Conservation (phyloP, 1,139 yeast genomes). For the Candida gigantensis region DNA sequence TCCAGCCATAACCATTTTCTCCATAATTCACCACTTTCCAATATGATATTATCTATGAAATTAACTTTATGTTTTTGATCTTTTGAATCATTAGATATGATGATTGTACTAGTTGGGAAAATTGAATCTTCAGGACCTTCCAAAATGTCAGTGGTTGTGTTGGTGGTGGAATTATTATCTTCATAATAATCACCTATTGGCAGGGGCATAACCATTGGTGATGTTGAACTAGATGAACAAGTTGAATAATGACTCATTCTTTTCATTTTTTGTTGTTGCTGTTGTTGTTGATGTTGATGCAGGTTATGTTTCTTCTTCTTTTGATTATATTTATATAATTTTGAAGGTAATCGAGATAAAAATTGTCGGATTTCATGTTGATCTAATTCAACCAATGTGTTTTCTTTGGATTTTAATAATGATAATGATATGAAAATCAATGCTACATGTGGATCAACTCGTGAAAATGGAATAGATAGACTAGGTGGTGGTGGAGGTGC, state of each 20-base stretch:
- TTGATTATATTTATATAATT: conserved; percentile 34
- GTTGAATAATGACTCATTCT: conserved; percentile 5
- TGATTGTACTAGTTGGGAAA: conserved; percentile 15
- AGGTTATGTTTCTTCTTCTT: conserved; percentile 13
- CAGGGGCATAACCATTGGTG: conserved; percentile 12
- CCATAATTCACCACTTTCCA: conserved; percentile 88
- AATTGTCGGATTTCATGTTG: conserved; percentile 86
- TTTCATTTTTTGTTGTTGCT: background rate
- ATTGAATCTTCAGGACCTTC: conserved; percentile 8
- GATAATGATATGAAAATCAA: conserved; percentile 77
- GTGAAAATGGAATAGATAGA: conserved; percentile 58
- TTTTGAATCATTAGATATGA: conserved; percentile 38
- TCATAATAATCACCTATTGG: conserved; percentile 11
- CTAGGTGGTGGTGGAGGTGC: conserved; percentile 9
- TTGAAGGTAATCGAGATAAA: conserved; percentile 56
- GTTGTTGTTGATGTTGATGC: too few relatives aligned
- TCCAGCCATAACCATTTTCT: conserved; percentile 82
- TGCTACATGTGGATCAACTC: conserved; percentile 76
- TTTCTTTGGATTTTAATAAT: conserved; percentile 76
- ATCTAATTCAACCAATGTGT: conserved; percentile 78
- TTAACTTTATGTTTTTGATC: conserved; percentile 38
- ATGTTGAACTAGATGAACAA: conserved; percentile 12
- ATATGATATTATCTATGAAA: conserved; percentile 69
- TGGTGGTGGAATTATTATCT: too few relatives aligned
- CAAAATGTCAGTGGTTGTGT: too few relatives aligned